phyloP scores from a whole-genome alignment of 208 protist genomes.

The Trichomonas tenax region DNA sequence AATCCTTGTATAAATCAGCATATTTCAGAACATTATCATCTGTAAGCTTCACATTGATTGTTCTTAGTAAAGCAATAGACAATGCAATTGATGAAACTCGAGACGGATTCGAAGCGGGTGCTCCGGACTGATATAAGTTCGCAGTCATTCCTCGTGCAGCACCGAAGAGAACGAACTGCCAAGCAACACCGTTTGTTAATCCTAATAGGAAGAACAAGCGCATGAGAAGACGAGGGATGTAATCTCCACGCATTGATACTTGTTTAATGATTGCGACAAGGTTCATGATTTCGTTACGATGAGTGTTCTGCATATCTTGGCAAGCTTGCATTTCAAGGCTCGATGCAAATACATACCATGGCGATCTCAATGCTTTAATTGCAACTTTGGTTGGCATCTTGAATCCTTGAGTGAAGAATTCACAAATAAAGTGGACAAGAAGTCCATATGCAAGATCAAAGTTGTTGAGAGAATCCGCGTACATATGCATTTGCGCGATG shows the following conservation, averaged over 20 bases:
- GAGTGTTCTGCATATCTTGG: neutral
- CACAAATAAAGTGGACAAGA: neutral
- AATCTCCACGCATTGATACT: neutral
- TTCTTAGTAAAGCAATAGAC: neutral
- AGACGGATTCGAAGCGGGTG: neutral
- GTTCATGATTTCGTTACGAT: neutral
- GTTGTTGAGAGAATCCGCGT: neutral
- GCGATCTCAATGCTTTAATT: neutral
- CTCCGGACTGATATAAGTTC: neutral
- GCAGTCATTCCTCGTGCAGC: too few relatives aligned
- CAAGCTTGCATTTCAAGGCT: neutral
- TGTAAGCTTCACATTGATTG: neutral
- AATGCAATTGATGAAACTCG: neutral
- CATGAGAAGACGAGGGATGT: neutral
- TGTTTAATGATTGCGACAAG: neutral
- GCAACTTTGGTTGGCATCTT: neutral
- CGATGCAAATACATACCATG: neutral
- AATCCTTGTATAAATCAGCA: neutral
- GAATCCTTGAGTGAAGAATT: neutral
- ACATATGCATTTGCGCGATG: neutral
- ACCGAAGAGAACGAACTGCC: neutral
- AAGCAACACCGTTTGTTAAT: neutral
- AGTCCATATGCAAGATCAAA: neutral
- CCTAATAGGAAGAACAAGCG: neutral
- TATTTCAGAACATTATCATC: neutral